Conservation (phyloP, 768 basidiomycete species). For the Serpula lacrymans region DNA sequence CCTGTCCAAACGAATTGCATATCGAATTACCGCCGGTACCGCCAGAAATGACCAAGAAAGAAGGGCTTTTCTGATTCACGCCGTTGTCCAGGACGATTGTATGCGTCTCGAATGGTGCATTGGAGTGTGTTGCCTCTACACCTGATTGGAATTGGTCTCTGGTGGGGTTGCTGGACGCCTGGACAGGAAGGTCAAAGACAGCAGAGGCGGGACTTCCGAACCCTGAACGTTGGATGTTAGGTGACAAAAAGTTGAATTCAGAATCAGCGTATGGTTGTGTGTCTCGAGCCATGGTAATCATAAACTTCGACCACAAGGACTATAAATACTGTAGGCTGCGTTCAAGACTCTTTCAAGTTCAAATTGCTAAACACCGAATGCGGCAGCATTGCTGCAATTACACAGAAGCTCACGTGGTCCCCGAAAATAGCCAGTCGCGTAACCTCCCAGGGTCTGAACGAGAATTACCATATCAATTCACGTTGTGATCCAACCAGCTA, state of each 20-base stretch:
- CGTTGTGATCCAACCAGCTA: too few relatives aligned
- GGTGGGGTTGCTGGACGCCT: constrained; percentile 18
- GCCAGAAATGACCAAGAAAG: constrained; percentile 80
- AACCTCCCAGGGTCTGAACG: too few relatives aligned
- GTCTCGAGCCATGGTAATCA: constrained; percentile 17
- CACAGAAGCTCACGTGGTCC: too few relatives aligned
- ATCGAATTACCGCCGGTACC: constrained; percentile 95
- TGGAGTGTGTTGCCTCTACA: background rate
- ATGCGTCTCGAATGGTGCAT: background rate
- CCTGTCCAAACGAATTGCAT: constrained; percentile 74
- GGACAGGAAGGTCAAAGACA: constrained; percentile 69
- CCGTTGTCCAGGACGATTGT: constrained; percentile 1
- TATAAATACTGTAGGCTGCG: too few relatives aligned
- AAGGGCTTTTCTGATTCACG: constrained; percentile 21
- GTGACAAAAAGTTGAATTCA: constrained; percentile 9
- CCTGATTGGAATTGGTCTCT: background rate
- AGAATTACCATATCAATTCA: too few relatives aligned
- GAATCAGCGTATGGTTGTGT: constrained; percentile 3
- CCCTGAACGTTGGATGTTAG: constrained; percentile 4
- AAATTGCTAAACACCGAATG: too few relatives aligned
- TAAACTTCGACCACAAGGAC: constrained; percentile 15
- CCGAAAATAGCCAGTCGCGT: too few relatives aligned
- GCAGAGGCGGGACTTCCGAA: constrained; percentile 64
- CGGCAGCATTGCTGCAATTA: too few relatives aligned
- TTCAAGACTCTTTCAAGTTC: too few relatives aligned